Evolutionary conservation across 179 eudicot genomes (phyloP), one percentile per base, ranked within the genome.

Genomic region (Spinacia oleracea): DNA sequence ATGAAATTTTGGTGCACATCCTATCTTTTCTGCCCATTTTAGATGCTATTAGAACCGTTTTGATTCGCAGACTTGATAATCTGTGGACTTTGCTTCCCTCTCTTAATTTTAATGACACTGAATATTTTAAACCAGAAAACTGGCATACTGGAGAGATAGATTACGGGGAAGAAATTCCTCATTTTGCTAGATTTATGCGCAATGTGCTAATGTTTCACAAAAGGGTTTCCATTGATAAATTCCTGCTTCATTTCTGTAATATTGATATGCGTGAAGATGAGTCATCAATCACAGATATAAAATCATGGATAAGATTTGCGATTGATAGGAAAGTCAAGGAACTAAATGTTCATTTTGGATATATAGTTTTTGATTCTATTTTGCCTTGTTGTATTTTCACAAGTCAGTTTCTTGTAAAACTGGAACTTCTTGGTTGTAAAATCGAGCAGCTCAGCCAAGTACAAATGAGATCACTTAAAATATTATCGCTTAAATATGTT

Each of bases 1-100:
- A 80, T 80, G 74, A 74, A 10, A 35, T 80, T 1, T 10, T 80
- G n/a, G 35, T 80, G 38, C 45, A 74, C 29, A 74, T 80, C 42
- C 78, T 80, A 1, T 80, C 74, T 12, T 80, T 42, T 55, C 21
- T 74, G 35, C 74, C 82, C 46, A 58, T 68, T 42, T 8, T 46
- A 32, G 70, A 80, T 75, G 78, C 70, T 74, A 75, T 79, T 29
- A 43, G 58, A 80, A 74, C 83, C 42, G 45, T 80, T 25, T 21
- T 58, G 1, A n/a, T 80, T 35, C 75, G 75, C 55, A 64, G 75
- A 3, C 58, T 80, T 23, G 83, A 79, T 35, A 34, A 80, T 32
- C 75, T 80, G 21, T 80, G 70, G 75, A 75, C 75, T 75, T 8
- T 31, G 62, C 14, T 75, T 32, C 62, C 34, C 14, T 11, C 46